Conservation (phyloP, 768 basidiomycete species). For the Mycena sanguinolenta region DNA sequence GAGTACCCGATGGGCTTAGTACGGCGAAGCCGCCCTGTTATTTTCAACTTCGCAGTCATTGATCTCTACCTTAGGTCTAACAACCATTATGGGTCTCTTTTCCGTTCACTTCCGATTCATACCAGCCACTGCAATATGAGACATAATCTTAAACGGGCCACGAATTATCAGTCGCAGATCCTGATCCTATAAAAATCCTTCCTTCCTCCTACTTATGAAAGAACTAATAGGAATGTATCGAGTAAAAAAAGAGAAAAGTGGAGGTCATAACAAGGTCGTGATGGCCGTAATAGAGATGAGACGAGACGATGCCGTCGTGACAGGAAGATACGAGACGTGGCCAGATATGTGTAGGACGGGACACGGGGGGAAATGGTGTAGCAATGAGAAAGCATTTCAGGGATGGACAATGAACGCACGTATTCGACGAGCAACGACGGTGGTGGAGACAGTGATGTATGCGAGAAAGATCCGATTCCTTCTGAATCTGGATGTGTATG, state of each 20-base stretch:
- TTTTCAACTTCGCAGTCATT: too few relatives aligned
- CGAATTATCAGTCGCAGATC: not conserved
- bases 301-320: not conserved
- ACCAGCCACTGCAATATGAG: too few relatives aligned
- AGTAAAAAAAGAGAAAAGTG: not conserved
- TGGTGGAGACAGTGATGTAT: constrained; percentile 28
- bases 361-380: constrained; percentile 10
- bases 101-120: too few relatives aligned
- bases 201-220: not conserved
- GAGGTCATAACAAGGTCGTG: constrained; percentile 1
- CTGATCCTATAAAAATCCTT: constrained; percentile 8
- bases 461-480: not conserved
- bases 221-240: not conserved
- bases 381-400: constrained; percentile 33
- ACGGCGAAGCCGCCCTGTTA: too few relatives aligned
- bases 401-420: constrained; percentile 24
- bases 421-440: constrained; percentile 26
- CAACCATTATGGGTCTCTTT: too few relatives aligned
- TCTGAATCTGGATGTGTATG: constrained; percentile 2
- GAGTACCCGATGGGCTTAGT: too few relatives aligned
- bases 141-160: too few relatives aligned
- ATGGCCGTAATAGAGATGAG: constrained; percentile 6
- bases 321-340: not conserved
- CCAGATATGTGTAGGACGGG: not conserved
- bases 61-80: too few relatives aligned